Conservation (phyloP, 441 rosid species). For the Rhodomyrtus psidioides region DNA sequence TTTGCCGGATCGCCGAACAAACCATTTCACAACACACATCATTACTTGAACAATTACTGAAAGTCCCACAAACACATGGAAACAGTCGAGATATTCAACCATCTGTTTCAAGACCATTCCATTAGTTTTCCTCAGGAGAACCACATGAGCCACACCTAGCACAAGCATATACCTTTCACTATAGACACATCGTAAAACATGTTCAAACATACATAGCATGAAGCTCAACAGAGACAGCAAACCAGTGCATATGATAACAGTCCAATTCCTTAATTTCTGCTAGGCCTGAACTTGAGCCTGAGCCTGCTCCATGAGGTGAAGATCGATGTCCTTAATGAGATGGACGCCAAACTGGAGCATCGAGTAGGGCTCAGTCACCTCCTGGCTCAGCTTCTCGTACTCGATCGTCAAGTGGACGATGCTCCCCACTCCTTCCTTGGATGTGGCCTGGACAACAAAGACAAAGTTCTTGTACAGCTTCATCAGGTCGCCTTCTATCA, state of each 20-base stretch:
- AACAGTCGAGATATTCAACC: neutral
- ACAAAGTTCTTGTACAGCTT: slow-evolving; percentile 18
- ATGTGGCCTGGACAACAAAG: slow-evolving; percentile 1
- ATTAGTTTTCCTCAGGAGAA: neutral
- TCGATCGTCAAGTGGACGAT: slow-evolving; percentile 13
- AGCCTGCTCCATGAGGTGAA: neutral
- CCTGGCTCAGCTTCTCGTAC: slow-evolving; percentile 17
- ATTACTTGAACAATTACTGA: neutral
- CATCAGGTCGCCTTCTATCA: slow-evolving; percentile 20
- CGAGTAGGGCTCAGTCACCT: slow-evolving; percentile 10
- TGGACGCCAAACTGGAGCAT: slow-evolving; percentile 1
- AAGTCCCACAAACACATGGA: neutral
- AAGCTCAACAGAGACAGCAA: neutral
- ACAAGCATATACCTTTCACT: neutral
- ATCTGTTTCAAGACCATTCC: neutral
- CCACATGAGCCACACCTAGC: neutral
- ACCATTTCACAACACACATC: neutral
- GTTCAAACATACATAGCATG: neutral
- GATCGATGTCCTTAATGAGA: neutral
- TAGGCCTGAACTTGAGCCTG: neutral
- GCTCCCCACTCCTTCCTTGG: slow-evolving; percentile 4
- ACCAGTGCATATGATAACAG: neutral
- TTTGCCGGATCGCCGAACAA: neutral
- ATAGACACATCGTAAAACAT: neutral
- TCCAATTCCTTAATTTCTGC: neutral